Evolutionary conservation across 1,139 yeast genomes (phyloP), one percentile per base, ranked within the genome.

Genomic region (Candida tetrigidarum): DNA sequence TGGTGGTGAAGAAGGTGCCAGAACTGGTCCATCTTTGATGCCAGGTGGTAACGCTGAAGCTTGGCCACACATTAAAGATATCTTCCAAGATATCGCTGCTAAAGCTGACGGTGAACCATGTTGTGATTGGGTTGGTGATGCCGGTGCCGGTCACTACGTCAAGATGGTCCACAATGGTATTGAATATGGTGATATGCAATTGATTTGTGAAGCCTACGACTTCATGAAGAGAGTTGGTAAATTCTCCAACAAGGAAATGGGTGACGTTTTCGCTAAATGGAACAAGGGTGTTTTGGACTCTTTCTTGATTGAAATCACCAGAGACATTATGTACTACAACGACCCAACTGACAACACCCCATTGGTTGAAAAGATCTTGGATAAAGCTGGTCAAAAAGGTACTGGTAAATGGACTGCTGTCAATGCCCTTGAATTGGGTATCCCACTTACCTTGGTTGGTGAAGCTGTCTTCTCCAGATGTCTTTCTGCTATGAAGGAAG

Each of bases 1-100:
- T 60, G 99, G 99, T 76, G 99, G 99, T 80, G 99, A 93, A 77
- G 99, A 93, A 73, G 99, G 99, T 82, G 99, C 99, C 62, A 90
- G 99, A 78, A 82, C 88, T 72, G 99, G 99, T 67, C 99, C 99
- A 53, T 92, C 98, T 54, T 82, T 93, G 74, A 93, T 93, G 99
- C 99, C 99, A 59, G 99, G 99, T 84, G 99, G 99, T 67, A 88
- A 91, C 69, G 81, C 78, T 58, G 97, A 88, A 62, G 99, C 99
- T 56, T 93, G 99, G 99, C 98, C 98, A 56, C 96, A 90, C 74
- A 87, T 93, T 66, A 93, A 93, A 83, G 85, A 83, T 51, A 93
- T 93, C 64, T 92, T 93, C 91, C 99, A 93, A 79, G 83, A 92
- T 50, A 88, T 93, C 62, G 77, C 98, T 48, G 99, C 99, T 65